Evolutionary conservation across 2,329 filamentous ascomycete species (phyloP).

Genomic region (Fusarium tuaranense): DNA sequence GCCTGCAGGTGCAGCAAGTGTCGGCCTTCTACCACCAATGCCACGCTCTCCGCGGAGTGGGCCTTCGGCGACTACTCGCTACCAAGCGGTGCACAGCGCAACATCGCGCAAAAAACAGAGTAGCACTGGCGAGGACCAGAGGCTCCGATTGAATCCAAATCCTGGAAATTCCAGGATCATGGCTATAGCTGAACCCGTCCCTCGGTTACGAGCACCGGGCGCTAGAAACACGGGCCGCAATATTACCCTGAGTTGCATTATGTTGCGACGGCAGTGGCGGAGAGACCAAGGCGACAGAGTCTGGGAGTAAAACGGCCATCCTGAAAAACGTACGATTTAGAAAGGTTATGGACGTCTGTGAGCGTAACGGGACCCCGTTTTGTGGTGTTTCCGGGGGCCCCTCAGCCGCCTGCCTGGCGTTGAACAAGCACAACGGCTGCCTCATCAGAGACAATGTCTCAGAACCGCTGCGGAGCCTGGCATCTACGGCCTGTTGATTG

Average conservation of each 20-base stretch:
- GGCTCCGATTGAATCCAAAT: not conserved
- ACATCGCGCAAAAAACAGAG: not conserved
- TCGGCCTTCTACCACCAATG: not conserved
- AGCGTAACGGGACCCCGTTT: constrained; percentile 16
- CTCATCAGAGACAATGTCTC: constrained; percentile 39
- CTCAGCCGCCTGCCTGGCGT: constrained; percentile 24
- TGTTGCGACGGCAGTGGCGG: constrained; percentile 8
- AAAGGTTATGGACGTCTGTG: constrained; percentile 17
- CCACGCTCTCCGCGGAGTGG: not conserved
- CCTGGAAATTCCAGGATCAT: constrained; percentile 15
- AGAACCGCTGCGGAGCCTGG: constrained; percentile 16
- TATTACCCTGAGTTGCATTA: constrained; percentile 7
- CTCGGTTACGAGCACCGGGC: constrained; percentile 17
- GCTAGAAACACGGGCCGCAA: constrained; percentile 23
- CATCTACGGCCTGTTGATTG: constrained; percentile 25
- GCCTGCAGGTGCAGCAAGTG: constrained; percentile 1
- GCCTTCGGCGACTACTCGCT: not conserved
- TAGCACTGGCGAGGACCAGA: not conserved
- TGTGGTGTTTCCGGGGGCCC: constrained; percentile 26
- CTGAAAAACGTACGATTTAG: constrained; percentile 34
- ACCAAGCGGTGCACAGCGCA: not conserved
- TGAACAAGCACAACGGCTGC: constrained; percentile 36
- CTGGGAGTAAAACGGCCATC: not conserved
- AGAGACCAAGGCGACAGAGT: not conserved
- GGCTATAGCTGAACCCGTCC: constrained; percentile 11